These are phyloP conservation scores for Solioccasus polychromus DNA, from an alignment of 768 basidiomycete genomes.

Conservation along the genomic window DNA sequence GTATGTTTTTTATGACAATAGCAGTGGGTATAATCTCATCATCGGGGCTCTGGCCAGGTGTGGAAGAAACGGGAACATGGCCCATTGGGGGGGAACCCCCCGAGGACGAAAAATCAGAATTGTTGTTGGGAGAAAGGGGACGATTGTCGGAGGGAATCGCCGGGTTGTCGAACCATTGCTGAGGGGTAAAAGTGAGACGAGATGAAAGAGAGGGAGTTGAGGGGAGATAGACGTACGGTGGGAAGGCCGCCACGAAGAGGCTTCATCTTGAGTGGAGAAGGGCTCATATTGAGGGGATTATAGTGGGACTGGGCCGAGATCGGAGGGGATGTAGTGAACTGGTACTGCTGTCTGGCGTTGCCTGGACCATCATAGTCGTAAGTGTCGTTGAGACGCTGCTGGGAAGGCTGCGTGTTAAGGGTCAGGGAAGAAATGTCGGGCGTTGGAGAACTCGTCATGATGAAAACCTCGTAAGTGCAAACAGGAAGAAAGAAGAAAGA, in stretches of 20 bases:
- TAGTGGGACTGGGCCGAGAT: conserved; percentile 51
- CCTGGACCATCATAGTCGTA: conserved; percentile 75
- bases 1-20: conserved; percentile 99
- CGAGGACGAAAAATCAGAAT: conserved; percentile 85
- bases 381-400: conserved; percentile 82
- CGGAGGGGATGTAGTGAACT: conserved; percentile 63
- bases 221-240: conserved; percentile 48
- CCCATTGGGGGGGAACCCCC: conserved; percentile 74
- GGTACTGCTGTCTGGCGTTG: conserved; percentile 59
- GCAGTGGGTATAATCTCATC: conserved; percentile 98
- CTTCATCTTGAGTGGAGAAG: conserved; percentile 76
- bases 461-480: conserved; percentile 28
- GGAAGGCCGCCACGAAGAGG: conserved; percentile 66
- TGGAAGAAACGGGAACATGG: conserved; percentile 42
- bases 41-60: conserved; percentile 54
- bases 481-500: conserved; percentile 27
- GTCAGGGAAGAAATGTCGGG: conserved; percentile 79
- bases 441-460: conserved; percentile 76
- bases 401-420: conserved; percentile 57
- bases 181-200: conserved; percentile 23
- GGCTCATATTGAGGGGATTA: conserved; percentile 53
- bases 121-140: conserved; percentile 81
- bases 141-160: conserved; percentile 57
- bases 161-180: conserved; percentile 87
- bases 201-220: conserved; percentile 19